phyloP scores from a whole-genome alignment of 2,329 filamentous ascomycete species.

The Cercospora brassicicola region DNA sequence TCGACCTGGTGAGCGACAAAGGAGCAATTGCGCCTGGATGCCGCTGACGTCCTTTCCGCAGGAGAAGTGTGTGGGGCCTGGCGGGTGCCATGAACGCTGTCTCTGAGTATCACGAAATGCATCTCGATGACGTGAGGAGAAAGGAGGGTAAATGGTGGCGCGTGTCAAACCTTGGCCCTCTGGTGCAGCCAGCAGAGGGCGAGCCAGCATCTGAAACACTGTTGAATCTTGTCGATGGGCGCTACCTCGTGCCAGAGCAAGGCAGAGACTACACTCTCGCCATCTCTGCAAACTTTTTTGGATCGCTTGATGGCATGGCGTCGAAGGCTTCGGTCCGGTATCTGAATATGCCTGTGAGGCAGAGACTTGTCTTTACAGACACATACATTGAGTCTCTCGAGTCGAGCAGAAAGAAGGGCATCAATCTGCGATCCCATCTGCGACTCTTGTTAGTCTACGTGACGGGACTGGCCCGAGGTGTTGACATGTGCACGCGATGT shows the following conservation, averaged over 20 bases:
- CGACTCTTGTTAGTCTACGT: constrained; percentile 1
- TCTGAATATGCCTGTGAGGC: constrained; percentile 9
- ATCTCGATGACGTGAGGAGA: not conserved
- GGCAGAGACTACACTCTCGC: constrained; percentile 8
- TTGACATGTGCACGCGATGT: constrained; percentile 1
- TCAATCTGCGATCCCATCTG: not conserved
- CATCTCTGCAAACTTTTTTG: not conserved
- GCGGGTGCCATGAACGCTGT: not conserved
- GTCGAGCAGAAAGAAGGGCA: not conserved
- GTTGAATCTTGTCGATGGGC: not conserved
- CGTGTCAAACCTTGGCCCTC: not conserved
- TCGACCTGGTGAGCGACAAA: not conserved
- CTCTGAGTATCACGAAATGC: not conserved
- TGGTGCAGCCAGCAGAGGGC: not conserved
- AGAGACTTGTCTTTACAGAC: constrained; percentile 1
- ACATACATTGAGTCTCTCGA: not conserved
- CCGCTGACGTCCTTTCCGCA: not conserved
- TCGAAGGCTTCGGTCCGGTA: not conserved
- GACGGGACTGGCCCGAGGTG: not conserved
- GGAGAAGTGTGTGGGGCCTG: constrained; percentile 1
- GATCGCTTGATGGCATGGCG: not conserved
- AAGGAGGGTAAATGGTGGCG: constrained; percentile 7
- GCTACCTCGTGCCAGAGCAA: not conserved
- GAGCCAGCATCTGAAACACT: not conserved
- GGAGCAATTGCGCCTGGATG: not conserved